Conservation (phyloP, 805 yeast genomes). For the Starmerella floris region DNA sequence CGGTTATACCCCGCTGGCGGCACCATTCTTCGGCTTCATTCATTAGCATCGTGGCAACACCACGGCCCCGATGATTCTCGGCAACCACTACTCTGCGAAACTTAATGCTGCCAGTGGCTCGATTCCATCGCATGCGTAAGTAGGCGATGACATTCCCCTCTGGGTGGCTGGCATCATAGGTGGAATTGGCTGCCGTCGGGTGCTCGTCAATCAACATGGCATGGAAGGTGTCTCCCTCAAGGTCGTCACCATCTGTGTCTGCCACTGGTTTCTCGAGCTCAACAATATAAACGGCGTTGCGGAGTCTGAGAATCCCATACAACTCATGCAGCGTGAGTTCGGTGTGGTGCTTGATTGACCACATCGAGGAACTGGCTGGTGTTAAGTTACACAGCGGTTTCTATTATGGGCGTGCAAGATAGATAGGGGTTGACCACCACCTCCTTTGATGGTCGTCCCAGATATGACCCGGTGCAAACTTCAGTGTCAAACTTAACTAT, state of each 20-base stretch:
- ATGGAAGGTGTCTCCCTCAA: constrained; percentile 11
- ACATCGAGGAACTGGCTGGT: no score
- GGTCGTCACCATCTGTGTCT: constrained; percentile 19
- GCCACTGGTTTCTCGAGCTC: constrained; percentile 18
- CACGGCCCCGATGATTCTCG: constrained; percentile 10
- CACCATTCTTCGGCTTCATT: constrained; percentile 6
- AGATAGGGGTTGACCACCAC: no score
- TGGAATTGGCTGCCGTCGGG: neutral
- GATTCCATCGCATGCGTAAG: constrained; percentile 5
- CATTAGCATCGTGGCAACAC: constrained; percentile 14
- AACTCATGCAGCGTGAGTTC: constrained; percentile 8
- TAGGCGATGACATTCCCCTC: constrained; percentile 6
- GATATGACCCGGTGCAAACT: no score
- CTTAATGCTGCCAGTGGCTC: neutral
- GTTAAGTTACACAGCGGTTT: no score
- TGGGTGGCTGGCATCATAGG: neutral
- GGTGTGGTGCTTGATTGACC: constrained; percentile 4
- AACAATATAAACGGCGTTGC: constrained; percentile 19
- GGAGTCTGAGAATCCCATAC: constrained; percentile 14
- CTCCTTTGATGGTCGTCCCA: no score
- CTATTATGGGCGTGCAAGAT: no score
- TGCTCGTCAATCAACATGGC: constrained; percentile 1
- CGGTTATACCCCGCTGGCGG: neutral
- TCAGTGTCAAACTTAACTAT: no score
- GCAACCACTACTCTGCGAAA: constrained; percentile 19